Conservation (phyloP, 2,329 filamentous ascomycete species). For the Pseudodiploospora longispora region DNA sequence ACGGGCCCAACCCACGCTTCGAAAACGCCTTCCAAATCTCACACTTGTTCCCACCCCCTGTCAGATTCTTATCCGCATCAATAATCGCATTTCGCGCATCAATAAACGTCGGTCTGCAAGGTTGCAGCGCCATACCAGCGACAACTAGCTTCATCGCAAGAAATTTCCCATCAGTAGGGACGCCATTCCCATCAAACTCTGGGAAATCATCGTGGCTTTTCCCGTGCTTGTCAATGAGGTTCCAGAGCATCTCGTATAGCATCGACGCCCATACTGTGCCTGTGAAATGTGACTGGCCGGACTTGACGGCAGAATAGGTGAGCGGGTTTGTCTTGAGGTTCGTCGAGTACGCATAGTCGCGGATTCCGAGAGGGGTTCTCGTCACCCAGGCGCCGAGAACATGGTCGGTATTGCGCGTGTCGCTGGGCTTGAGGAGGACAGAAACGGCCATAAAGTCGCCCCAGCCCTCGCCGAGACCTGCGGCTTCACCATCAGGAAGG, state of each 20-base stretch:
- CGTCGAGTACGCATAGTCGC: constrained; percentile 38
- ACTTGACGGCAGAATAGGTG: constrained; percentile 29
- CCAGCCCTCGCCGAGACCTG: constrained; percentile 45
- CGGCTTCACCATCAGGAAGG: constrained; percentile 31
- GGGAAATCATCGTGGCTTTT: constrained; percentile 33
- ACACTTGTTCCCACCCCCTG: constrained; percentile 37
- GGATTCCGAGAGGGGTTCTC: constrained; percentile 30
- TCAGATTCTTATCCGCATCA: constrained; percentile 40
- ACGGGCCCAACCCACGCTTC: constrained; percentile 39
- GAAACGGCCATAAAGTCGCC: constrained; percentile 41
- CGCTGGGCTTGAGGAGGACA: constrained; percentile 34
- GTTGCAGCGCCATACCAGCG: constrained; percentile 41
- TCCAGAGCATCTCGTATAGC: constrained; percentile 46
- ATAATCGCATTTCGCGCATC: constrained; percentile 40
- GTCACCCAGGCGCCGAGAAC: constrained; percentile 31
- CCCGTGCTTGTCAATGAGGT: constrained; percentile 42
- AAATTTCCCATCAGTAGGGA: constrained; percentile 40
- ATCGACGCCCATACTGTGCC: constrained; percentile 38
- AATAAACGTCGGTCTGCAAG: constrained; percentile 42
- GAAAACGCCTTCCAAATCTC: constrained; percentile 43
- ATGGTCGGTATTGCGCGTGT: constrained; percentile 25
- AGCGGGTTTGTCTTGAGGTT: constrained; percentile 35
- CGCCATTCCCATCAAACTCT: constrained; percentile 28
- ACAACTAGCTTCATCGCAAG: constrained; percentile 40
- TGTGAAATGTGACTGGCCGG: constrained; percentile 12